A percentile compares a stretch with the other conserved stretches of the same genome.
These are phyloP conservation scores for Leersia perrieri DNA, from an alignment of 176 grass and related monocot genomes.

Conservation along the genomic window DNA sequence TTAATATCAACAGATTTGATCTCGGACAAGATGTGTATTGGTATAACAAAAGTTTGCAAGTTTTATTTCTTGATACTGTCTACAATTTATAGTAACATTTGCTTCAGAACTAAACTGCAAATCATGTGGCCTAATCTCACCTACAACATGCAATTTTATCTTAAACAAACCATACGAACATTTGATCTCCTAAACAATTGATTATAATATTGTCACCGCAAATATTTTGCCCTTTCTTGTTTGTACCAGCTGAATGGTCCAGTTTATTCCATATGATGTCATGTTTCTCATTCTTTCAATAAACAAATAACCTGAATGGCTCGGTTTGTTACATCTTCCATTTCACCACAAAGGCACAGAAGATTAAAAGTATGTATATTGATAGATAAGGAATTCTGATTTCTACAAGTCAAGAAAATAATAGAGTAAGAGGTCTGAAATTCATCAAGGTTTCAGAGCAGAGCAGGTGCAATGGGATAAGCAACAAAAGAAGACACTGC, in stretches of 20 bases:
- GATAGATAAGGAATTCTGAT: not conserved
- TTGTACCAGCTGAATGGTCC: constrained; percentile 1
- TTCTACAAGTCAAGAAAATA: not conserved
- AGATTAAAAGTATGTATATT: not conserved
- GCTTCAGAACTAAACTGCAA: constrained; percentile 7
- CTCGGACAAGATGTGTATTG: not conserved
- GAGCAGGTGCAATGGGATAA: constrained; percentile 1
- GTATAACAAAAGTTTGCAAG: not conserved
- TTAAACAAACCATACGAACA: not conserved
- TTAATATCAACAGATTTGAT: not conserved
- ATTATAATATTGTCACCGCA: not conserved
- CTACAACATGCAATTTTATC: constrained; percentile 10
- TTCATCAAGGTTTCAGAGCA: not conserved
- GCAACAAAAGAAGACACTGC: not conserved
- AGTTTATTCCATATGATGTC: not conserved
- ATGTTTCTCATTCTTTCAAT: not conserved
- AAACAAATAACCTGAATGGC: not conserved
- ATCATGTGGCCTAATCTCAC: not conserved
- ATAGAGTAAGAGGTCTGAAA: not conserved
- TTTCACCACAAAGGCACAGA: not conserved
- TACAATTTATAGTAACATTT: not conserved
- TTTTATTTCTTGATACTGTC: not conserved
- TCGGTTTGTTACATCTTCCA: not conserved
- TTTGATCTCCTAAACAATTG: not conserved
- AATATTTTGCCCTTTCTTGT: constrained; percentile 12